Evolutionary conservation across 495 filamentous ascomycete species (phyloP), one percentile per base, ranked within the genome.

Genomic region (Hamigera avellanea): DNA sequence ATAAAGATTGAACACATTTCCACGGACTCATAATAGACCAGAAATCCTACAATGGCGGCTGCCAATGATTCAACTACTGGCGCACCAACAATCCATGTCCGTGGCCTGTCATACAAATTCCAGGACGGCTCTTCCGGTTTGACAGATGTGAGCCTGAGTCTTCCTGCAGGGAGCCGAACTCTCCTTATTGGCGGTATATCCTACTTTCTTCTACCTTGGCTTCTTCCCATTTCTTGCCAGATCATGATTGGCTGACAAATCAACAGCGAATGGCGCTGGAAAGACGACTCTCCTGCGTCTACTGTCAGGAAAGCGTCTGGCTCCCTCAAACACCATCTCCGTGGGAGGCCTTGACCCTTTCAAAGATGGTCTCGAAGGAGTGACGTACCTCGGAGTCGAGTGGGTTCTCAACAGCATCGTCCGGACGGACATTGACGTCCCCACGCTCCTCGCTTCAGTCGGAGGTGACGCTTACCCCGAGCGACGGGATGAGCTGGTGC

Each of bases 391-490:
- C 5, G 91, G 91, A 0, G 73, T 93, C 0, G 91, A 99, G 64
- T 99, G 93, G 93, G 93, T 96, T 9, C 75, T 96, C n/a, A 96
- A 96, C 64, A 81, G 78, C 23, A 93, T 95, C 48, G 93, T 96
- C 25, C 78, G 93, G 19, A 91, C 81, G 12, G 91, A 99, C 58
- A 94, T 98, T 41, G 85, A 82, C 27, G 87, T 98, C 2, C 73
- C 72, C 2, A 86, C 88, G 28, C 76, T 98, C 6, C 74, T 98
- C 14, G 59, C 72, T 23, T 86, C 80, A 9, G 83, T 98, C 2
- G 91, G 91, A 37, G 93, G 91, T 2, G 76, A 93, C 49, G 69
- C 67, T 47, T 96, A 83, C 59, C 71, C 80, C 1, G 76, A 71
- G 18, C 77, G 93, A 0, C 70, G 88, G 4, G 87, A 95, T 54